Base-by-base conservation (phyloP, 2,329 filamentous ascomycete genomes). In the Aspergillus latus region DNA sequence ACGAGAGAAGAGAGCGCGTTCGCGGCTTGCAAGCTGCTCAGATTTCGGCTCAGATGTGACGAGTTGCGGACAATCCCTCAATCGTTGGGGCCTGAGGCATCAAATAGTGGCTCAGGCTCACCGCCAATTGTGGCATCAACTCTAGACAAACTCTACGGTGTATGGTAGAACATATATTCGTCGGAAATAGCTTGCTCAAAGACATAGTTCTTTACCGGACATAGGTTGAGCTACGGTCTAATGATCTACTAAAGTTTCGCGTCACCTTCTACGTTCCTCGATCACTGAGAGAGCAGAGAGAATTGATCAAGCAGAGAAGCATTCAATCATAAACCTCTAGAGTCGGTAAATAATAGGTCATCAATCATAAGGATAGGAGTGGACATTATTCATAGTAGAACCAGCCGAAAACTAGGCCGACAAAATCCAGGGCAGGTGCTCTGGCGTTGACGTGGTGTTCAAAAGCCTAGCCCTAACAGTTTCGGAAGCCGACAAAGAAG, bases 401-500 rank as follows among this genome's bases (percentile, higher is more conserved):
- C 34, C 34, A 29, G 32, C 26, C 29, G 13, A 32, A 29, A 34
- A 36, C 8, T 36, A 49, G 28, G 10, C 15, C 26, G 8, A 47
- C 11, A 40, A 16, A 26, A 37, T 29, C 40, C 49, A 21, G 16
- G 7, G 30, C 28, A 28, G 13, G 7, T 30, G 13, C 32, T 32
- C 3, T 43, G 45, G 13, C 10, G 34, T 28, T 37, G 21, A 29
- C 10, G 46, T 54, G 4, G 43, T 44, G 56, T 55, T 10, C 49
- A 60, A 63, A 11, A 59, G 56, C 30, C 60, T n/a, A 61, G 57
- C 30, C 61, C 63, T 56, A 68, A 34, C 43, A 71, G 58, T 54
- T 67, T 61, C 7, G 59, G 59, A 34, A 68, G 48, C 53, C 63
- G 67, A 57, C 70, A 72, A 29, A 76, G 50, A 37, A 73, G 61